These are phyloP conservation scores for Entomortierella lignicola DNA, from an alignment of 192 early-diverging fungal genomes.

Conservation along the genomic window DNA sequence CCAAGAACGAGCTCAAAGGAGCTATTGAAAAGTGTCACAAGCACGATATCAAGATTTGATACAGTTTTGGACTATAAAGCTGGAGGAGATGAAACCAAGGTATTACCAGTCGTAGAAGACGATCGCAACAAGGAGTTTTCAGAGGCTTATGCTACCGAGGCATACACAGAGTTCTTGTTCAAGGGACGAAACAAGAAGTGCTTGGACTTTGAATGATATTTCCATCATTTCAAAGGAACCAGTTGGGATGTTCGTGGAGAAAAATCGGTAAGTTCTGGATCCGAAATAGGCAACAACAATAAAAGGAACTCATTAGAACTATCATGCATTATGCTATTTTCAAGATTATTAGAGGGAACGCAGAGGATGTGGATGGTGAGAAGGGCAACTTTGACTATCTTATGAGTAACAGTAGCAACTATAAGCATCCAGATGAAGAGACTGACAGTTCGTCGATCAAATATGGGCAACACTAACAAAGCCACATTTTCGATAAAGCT, in stretches of 20 bases:
- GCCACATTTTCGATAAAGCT: constrained; percentile 24
- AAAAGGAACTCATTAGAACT: too few relatives aligned
- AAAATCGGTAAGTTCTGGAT: background rate
- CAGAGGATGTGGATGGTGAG: constrained; percentile 60
- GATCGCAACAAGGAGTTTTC: constrained; percentile 55
- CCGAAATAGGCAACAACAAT: too few relatives aligned
- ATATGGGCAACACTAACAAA: too few relatives aligned
- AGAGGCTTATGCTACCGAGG: constrained; percentile 50
- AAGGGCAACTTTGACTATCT: constrained; percentile 65
- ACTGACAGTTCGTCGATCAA: constrained; percentile 27
- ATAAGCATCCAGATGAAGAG: constrained; percentile 36
- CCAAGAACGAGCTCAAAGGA: constrained; percentile 55
- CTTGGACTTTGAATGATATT: constrained; percentile 54
- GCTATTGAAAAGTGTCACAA: constrained; percentile 53
- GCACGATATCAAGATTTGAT: constrained; percentile 54
- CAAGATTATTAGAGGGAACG: constrained; percentile 55
- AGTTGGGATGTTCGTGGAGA: constrained; percentile 52
- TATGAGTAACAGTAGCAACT: constrained; percentile 57
- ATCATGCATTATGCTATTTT: too few relatives aligned
- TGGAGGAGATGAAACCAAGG: constrained; percentile 56
- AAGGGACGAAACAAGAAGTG: constrained; percentile 54
- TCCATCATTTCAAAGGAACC: constrained; percentile 57
- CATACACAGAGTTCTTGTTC: constrained; percentile 59
- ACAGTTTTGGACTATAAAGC: constrained; percentile 61
- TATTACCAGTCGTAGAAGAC: constrained; percentile 52